A percentile compares a stretch with the other conserved stretches of the same genome.
These are phyloP conservation scores for Termitomyces bulborhizus DNA, from an alignment of 768 basidiomycete species.

Conservation along the genomic window DNA sequence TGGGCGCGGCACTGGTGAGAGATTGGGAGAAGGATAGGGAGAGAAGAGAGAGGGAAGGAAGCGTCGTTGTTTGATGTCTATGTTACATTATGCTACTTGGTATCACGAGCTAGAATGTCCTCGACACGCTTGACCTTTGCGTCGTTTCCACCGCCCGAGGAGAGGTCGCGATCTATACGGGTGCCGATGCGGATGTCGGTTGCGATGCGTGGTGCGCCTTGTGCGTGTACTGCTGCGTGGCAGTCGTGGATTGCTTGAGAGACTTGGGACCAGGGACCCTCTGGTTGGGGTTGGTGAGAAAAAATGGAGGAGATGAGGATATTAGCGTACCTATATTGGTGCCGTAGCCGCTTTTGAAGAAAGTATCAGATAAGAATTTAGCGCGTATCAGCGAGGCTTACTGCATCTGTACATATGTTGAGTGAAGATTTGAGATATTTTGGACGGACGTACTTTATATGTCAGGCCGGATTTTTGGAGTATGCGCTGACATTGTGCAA, in stretches of 20 bases:
- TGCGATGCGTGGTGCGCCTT: constrained; percentile 70
- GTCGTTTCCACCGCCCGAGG: constrained; percentile 66
- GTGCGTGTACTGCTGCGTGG: constrained; percentile 78
- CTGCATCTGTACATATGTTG: constrained; percentile 51
- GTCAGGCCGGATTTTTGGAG: constrained; percentile 79
- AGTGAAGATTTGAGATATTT: neutral
- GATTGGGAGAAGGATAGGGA: constrained; percentile 41
- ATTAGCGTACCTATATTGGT: constrained; percentile 66
- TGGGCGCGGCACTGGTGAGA: constrained; percentile 38
- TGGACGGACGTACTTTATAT: constrained; percentile 51
- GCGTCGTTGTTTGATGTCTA: constrained; percentile 29
- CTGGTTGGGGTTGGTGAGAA: constrained; percentile 22
- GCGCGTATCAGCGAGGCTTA: constrained; percentile 25
- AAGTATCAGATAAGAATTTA: neutral
- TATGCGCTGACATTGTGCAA: constrained; percentile 78
- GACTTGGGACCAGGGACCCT: constrained; percentile 85
- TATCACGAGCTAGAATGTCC: constrained; percentile 57
- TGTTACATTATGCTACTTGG: too few species aligned
- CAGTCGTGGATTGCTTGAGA: constrained; percentile 86
- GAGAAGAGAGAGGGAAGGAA: constrained; percentile 34
- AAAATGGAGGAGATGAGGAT: constrained; percentile 4
- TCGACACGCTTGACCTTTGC: constrained; percentile 77
- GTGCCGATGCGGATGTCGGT: constrained; percentile 97
- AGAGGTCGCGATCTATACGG: constrained; percentile 60
- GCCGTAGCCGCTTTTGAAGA: constrained; percentile 67